phyloP scores from a whole-genome alignment of 148 eudicot genomes.

The Camellia japonica region DNA sequence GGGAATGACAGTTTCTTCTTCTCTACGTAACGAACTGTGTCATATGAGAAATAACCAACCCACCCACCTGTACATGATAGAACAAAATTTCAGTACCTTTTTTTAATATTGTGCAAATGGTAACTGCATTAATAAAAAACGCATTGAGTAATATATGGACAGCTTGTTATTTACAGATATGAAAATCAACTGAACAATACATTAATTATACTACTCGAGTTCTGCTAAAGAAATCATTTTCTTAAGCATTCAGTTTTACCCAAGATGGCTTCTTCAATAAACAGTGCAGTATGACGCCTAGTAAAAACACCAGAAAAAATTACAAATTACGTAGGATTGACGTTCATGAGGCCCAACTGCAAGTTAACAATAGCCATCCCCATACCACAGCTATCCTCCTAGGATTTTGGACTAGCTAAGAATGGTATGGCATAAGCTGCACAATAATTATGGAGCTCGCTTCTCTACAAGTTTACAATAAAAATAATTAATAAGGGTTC shows the following conservation, averaged over 20 bases:
- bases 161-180: neutral
- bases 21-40: constrained; percentile 53
- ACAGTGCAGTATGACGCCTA: neutral
- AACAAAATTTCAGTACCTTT: neutral
- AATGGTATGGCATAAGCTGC: neutral
- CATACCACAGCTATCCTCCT: too few species aligned
- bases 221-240: neutral
- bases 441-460: neutral
- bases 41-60: constrained; percentile 65
- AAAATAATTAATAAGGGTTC: too few species aligned
- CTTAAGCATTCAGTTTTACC: neutral
- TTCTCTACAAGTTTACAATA: neutral
- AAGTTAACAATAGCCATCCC: neutral
- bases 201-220: neutral
- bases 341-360: neutral
- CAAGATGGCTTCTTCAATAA: neutral
- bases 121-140: neutral
- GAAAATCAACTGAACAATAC: neutral
- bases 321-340: neutral
- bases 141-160: neutral
- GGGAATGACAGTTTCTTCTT: constrained; percentile 47
- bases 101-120: neutral
- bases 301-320: neutral
- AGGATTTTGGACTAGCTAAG: neutral
- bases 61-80: constrained; percentile 49